phyloP scores from a whole-genome alignment of 116 monocot genomes.

The Cymodocea nodosa region DNA sequence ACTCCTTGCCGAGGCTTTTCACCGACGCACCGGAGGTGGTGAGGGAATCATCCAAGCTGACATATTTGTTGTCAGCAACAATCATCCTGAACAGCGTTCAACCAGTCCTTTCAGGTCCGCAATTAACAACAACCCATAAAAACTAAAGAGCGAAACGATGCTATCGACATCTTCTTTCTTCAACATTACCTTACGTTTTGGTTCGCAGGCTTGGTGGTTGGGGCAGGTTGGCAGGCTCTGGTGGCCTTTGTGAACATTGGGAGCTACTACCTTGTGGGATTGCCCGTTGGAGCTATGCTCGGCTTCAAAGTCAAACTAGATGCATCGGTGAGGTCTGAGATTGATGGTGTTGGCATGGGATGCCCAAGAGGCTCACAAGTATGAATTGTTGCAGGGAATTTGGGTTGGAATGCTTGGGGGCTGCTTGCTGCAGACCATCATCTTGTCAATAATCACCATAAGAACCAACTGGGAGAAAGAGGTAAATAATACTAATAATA shows the following conservation, averaged over 20 bases:
- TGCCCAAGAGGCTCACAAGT: not conserved
- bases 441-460: slow-evolving; percentile 9
- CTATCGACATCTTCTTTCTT: not conserved
- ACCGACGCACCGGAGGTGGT: slow-evolving; percentile 42
- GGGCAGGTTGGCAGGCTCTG: slow-evolving; percentile 76
- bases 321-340: slow-evolving; percentile 26
- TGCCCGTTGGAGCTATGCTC: slow-evolving; percentile 66
- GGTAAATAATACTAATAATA: too few species aligned
- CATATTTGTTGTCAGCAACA: slow-evolving; percentile 54
- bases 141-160: not conserved
- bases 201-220: slow-evolving; percentile 65
- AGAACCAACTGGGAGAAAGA: slow-evolving; percentile 24
- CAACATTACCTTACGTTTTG: not conserved
- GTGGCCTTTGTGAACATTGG: slow-evolving; percentile 67
- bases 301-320: slow-evolving; percentile 64
- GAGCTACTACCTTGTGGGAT: slow-evolving; percentile 64
- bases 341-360: not conserved
- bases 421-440: slow-evolving; percentile 13
- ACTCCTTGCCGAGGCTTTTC: slow-evolving; percentile 44
- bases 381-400: slow-evolving; percentile 18
- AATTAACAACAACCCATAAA: too few species aligned
- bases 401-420: slow-evolving; percentile 22
- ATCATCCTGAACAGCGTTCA: slow-evolving; percentile 76
- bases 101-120: slow-evolving; percentile 70
- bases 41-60: slow-evolving; percentile 50